A percentile compares a stretch with the other conserved stretches of the same genome.
Evolutionary conservation across 2,329 filamentous ascomycete species (phyloP).

Genomic region (Claviceps sp.): DNA sequence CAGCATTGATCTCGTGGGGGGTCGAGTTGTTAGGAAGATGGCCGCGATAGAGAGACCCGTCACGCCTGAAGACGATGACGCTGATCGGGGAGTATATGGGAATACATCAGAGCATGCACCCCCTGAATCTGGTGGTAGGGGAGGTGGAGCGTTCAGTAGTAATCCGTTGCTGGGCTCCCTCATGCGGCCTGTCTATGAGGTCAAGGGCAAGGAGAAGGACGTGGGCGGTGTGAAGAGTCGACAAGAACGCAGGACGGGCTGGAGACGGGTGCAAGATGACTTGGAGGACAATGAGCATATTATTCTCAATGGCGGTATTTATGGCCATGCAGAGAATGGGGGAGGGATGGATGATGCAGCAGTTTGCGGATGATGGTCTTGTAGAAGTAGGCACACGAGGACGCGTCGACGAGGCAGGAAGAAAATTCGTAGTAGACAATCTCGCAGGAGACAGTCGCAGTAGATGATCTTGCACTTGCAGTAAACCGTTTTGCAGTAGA

Average conservation of each 20-base stretch:
- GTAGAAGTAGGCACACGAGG: no score
- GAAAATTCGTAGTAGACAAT: no score
- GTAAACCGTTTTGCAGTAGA: no score
- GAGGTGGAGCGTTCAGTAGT: constrained; percentile 49
- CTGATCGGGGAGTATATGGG: constrained; percentile 18
- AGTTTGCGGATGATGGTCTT: background rate
- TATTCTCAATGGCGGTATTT: constrained; percentile 43
- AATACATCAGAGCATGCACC: constrained; percentile 23
- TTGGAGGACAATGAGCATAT: constrained; percentile 43
- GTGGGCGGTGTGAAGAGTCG: constrained; percentile 24
- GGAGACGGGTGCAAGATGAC: constrained; percentile 50
- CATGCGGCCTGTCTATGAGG: constrained; percentile 48
- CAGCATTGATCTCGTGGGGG: constrained; percentile 68
- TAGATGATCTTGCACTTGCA: no score
- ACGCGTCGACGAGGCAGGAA: no score
- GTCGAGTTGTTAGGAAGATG: constrained; percentile 64
- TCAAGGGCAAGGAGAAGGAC: constrained; percentile 34
- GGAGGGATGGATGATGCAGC: constrained; percentile 8
- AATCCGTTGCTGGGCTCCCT: constrained; percentile 55
- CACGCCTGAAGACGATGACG: constrained; percentile 34
- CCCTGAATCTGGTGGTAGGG: constrained; percentile 9
- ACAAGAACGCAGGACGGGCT: constrained; percentile 30
- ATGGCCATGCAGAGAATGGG: constrained; percentile 21
- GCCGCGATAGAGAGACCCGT: constrained; percentile 45
- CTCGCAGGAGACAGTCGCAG: no score